phyloP scores from a whole-genome alignment of 1,284 basidiomycete species.

The Leccinum fallax region DNA sequence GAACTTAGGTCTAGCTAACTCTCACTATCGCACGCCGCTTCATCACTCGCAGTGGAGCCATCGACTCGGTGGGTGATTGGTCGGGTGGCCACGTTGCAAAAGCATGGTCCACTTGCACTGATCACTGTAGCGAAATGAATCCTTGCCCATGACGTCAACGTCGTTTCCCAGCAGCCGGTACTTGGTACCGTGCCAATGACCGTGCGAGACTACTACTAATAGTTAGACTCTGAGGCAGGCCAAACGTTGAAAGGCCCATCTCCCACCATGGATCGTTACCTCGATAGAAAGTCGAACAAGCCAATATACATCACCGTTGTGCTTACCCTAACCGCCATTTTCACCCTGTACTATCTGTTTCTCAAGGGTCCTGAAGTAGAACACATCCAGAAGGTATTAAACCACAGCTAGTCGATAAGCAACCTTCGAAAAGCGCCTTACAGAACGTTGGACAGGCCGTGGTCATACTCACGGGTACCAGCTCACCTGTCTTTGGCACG shows the following conservation, averaged over 20 bases:
- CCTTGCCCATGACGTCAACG: not conserved
- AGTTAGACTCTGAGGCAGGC: not conserved
- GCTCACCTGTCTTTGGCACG: constrained; percentile 60
- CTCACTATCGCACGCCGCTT: no score
- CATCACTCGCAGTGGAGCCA: not conserved
- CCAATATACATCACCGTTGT: constrained; percentile 16
- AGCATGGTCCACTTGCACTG: not conserved
- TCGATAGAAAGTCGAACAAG: constrained; percentile 25
- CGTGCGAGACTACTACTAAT: not conserved
- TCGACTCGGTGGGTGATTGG: not conserved
- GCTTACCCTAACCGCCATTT: constrained; percentile 19
- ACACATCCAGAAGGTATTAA: constrained; percentile 26
- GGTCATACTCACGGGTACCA: constrained; percentile 61
- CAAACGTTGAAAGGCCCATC: not conserved
- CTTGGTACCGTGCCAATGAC: not conserved
- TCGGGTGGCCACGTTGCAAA: not conserved
- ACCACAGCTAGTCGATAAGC: not conserved
- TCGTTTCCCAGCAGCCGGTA: not conserved
- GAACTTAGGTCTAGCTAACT: not conserved
- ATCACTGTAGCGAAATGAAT: not conserved
- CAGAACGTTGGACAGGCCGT: constrained; percentile 47
- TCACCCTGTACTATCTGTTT: constrained; percentile 23
- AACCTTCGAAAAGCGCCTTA: not conserved
- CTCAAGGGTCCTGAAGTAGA: constrained; percentile 18
- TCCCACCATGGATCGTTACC: constrained; percentile 25